These are phyloP conservation scores for Solanum chiquidenum DNA, from an alignment of 257 asterid genomes.

Conservation along the genomic window DNA sequence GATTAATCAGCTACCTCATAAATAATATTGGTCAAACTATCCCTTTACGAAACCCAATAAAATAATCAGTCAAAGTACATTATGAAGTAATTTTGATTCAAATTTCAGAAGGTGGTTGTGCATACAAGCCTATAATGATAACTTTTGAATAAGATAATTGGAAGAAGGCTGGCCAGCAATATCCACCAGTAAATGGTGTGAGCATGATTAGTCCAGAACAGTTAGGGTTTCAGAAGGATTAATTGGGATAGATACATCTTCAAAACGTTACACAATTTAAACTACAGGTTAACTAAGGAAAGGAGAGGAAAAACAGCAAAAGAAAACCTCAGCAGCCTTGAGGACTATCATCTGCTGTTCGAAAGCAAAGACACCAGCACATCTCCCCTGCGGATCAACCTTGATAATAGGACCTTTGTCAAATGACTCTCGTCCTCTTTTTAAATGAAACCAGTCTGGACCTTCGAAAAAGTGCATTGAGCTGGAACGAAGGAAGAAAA, in stretches of 20 bases:
- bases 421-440: slow-evolving; percentile 85
- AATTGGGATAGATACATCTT: neutral
- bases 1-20: neutral
- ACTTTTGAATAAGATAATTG: neutral
- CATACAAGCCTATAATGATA: neutral
- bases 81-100: neutral
- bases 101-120: neutral
- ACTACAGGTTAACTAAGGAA: neutral
- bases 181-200: neutral
- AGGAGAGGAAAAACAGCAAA: neutral
- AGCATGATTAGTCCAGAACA: neutral
- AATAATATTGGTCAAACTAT: neutral
- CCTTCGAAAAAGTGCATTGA: slow-evolving; percentile 99
- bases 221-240: neutral
- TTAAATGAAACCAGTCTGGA: slow-evolving; percentile 82
- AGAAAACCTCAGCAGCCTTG: slow-evolving; percentile 87
- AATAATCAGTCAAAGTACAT: neutral
- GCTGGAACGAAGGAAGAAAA: slow-evolving; percentile 34
- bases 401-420: slow-evolving; percentile 75
- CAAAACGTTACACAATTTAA: neutral
- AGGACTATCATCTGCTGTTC: slow-evolving; percentile 88
- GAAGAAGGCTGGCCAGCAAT: neutral
- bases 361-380: slow-evolving; percentile 78
- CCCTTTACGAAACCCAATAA: neutral
- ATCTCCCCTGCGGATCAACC: slow-evolving; percentile 92